Conservation (phyloP, 768 basidiomycete genomes). For the Naganishia onofrii region DNA sequence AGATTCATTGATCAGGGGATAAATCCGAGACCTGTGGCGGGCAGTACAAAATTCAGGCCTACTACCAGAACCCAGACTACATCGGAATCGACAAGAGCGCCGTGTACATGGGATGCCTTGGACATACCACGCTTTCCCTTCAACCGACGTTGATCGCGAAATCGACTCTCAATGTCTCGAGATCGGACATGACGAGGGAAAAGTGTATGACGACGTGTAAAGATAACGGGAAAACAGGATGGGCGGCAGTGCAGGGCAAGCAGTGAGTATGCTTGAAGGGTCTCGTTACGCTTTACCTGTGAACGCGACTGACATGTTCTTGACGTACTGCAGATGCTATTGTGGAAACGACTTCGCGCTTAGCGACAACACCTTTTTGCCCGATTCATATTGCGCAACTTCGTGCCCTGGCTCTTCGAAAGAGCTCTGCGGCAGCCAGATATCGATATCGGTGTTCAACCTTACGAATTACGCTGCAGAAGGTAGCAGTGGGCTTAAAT, state of each 20-base stretch:
- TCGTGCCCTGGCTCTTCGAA: constrained; percentile 13
- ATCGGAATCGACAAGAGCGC: constrained; percentile 12
- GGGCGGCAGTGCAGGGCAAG: constrained; percentile 16
- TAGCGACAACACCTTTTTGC: constrained; percentile 20
- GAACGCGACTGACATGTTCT: background rate
- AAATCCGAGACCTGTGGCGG: constrained; percentile 1
- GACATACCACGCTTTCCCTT: background rate
- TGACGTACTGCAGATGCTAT: constrained; percentile 26
- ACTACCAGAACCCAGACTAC: constrained; percentile 11
- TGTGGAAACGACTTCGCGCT: constrained; percentile 26
- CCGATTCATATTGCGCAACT: constrained; percentile 21
- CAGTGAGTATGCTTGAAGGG: background rate
- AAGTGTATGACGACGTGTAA: background rate
- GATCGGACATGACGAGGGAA: constrained; percentile 22
- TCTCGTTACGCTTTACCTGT: background rate
- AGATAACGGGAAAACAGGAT: constrained; percentile 1
- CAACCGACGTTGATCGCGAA: background rate
- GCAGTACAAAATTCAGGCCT: constrained; percentile 1
- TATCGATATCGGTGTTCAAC: constrained; percentile 7
- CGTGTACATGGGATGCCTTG: constrained; percentile 19
- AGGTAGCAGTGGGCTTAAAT: background rate
- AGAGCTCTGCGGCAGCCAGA: constrained; percentile 8
- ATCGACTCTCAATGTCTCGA: constrained; percentile 1
- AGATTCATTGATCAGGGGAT: background rate
- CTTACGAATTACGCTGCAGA: constrained; percentile 8